A percentile compares a stretch with the other conserved stretches of the same genome.
These are phyloP conservation scores for Eucalyptus paniculata DNA, from an alignment of 345 rosid genomes.

Conservation along the genomic window DNA sequence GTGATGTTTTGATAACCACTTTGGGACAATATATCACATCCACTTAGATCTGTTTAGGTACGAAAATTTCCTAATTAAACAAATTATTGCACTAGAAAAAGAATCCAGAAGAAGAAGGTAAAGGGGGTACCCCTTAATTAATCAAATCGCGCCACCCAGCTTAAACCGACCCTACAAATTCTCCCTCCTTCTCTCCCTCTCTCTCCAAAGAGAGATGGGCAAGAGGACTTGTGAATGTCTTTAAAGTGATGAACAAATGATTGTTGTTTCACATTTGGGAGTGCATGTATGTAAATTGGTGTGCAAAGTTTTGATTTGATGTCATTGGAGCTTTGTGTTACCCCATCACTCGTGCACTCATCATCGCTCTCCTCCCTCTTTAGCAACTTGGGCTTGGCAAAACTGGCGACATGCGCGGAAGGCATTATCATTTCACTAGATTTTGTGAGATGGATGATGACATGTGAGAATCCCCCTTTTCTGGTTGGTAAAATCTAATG, in stretches of 20 bases:
- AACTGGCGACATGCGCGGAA: background rate
- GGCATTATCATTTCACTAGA: background rate
- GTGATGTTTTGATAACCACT: background rate
- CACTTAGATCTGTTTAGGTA: background rate
- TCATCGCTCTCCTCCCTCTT: background rate
- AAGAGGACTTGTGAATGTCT: background rate
- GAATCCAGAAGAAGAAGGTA: background rate
- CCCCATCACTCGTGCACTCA: background rate
- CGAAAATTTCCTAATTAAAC: background rate
- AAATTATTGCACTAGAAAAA: background rate
- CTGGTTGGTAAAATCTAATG: background rate
- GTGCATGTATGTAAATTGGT: background rate
- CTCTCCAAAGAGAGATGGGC: background rate
- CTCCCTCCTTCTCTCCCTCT: background rate
- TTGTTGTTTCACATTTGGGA: background rate
- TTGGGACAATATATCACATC: background rate
- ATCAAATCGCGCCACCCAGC: background rate
- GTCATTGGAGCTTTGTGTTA: background rate
- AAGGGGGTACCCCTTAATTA: background rate
- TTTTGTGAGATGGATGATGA: background rate
- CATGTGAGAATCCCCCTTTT: background rate
- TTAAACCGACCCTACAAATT: background rate
- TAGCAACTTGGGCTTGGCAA: background rate
- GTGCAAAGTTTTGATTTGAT: background rate
- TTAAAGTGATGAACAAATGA: background rate